Conservation (phyloP, 371 early-diverging fungal species). For the Parasitella parasitica region DNA sequence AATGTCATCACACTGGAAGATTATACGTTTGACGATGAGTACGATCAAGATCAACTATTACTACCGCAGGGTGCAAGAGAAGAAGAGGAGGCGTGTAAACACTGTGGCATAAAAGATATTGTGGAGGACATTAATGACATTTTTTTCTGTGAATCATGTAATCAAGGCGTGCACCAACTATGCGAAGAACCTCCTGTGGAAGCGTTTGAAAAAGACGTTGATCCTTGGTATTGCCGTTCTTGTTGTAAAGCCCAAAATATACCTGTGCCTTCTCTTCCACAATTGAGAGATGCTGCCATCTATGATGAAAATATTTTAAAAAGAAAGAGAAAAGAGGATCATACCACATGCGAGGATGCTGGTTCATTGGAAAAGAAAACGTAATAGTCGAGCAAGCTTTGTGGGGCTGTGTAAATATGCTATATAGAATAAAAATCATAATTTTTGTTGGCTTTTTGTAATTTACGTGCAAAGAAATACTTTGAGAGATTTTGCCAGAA, state of each 20-base stretch:
- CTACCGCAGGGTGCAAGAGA: slow-evolving; percentile 5
- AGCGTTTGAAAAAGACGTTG: slow-evolving; percentile 34
- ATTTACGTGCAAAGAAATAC: no score
- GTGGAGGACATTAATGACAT: slow-evolving; percentile 40
- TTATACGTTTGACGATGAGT: slow-evolving; percentile 37
- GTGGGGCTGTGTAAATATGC: neutral
- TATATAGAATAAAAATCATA: neutral
- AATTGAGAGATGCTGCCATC: neutral
- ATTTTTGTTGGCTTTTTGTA: no score
- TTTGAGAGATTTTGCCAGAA: no score
- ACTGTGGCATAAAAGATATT: slow-evolving; percentile 39
- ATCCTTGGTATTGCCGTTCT: slow-evolving; percentile 51
- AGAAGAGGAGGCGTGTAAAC: slow-evolving; percentile 31
- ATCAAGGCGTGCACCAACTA: slow-evolving; percentile 44
- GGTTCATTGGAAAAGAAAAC: neutral
- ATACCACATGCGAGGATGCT: neutral
- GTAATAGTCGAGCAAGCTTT: neutral
- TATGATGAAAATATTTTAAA: neutral
- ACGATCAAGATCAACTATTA: neutral
- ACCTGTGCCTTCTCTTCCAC: slow-evolving; percentile 23
- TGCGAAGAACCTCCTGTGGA: slow-evolving; percentile 45
- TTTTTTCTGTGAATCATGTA: slow-evolving; percentile 46
- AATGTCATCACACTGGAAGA: slow-evolving; percentile 33
- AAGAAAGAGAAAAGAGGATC: neutral
- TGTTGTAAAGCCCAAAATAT: slow-evolving; percentile 28